Evolutionary conservation across 1,284 basidiomycete species (phyloP).

Genomic region (Anthracocystis panici-leucophaei): DNA sequence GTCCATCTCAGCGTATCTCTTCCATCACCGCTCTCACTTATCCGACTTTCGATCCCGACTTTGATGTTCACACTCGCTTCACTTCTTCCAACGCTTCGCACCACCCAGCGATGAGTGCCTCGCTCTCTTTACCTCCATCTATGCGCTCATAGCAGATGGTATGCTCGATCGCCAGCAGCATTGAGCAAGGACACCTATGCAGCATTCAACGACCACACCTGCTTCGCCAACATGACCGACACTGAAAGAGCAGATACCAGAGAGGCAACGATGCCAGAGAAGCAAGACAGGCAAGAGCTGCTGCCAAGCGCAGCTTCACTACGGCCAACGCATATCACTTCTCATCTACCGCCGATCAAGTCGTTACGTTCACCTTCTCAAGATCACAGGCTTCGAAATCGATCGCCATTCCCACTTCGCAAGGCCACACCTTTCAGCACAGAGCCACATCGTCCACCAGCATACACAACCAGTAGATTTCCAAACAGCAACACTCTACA

Average conservation of each 20-base stretch:
- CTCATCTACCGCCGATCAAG: constrained; percentile 22
- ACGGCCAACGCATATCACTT: constrained; percentile 24
- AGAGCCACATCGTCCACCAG: constrained; percentile 4
- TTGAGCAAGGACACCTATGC: background rate
- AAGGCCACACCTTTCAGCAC: background rate
- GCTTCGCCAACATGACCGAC: constrained; percentile 4
- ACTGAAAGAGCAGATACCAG: background rate
- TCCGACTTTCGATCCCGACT: background rate
- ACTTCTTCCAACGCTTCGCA: background rate
- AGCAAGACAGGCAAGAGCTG: constrained; percentile 16
- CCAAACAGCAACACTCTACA: constrained; percentile 28
- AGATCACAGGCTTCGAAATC: background rate
- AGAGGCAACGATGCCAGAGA: background rate
- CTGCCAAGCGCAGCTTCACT: constrained; percentile 21
- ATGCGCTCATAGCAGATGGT: background rate
- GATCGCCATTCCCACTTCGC: constrained; percentile 14
- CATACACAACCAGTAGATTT: background rate
- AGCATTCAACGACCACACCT: background rate
- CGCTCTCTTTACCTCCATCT: background rate
- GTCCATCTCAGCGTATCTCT: constrained; percentile 10
- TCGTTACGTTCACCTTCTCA: constrained; percentile 2
- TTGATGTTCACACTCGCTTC: background rate
- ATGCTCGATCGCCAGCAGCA: background rate
- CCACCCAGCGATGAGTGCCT: background rate
- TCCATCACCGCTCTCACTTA: background rate